These are phyloP conservation scores for Vitis rotundifolia DNA, from an alignment of 164 flowering plant species.

Conservation along the genomic window DNA sequence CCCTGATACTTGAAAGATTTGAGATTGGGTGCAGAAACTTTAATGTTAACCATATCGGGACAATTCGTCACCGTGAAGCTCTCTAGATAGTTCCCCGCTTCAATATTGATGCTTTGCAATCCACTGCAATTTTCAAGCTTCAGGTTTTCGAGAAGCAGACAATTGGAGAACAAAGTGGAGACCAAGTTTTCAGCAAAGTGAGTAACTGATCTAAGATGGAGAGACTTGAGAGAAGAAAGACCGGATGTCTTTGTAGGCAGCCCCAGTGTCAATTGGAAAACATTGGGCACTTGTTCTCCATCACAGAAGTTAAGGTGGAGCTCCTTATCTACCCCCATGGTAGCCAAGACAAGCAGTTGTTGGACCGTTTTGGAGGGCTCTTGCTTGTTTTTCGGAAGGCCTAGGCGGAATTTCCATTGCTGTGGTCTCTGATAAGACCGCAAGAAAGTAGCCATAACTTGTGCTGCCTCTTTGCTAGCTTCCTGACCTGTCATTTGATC, in stretches of 20 bases:
- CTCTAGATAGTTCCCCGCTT: neutral
- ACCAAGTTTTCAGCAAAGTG: neutral
- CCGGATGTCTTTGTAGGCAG: neutral
- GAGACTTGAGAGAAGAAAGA: constrained; percentile 13
- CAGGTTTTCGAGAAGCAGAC: constrained; percentile 14
- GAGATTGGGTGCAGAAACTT: constrained; percentile 9
- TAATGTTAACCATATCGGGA: neutral
- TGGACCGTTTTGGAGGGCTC: neutral
- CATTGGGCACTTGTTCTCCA: neutral
- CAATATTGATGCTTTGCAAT: constrained; percentile 10
- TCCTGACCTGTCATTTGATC: neutral
- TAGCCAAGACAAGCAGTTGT: neutral
- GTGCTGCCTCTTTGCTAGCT: neutral
- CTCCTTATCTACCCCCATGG: constrained; percentile 11
- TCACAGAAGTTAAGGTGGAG: constrained; percentile 18
- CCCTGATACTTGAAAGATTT: constrained; percentile 9
- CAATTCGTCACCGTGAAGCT: constrained; percentile 9
- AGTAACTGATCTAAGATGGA: constrained; percentile 14
- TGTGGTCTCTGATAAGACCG: neutral
- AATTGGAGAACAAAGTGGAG: constrained; percentile 10
- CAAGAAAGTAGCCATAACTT: neutral
- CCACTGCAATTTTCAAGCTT: constrained; percentile 18
- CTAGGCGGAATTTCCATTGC: neutral
- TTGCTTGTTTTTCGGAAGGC: neutral
- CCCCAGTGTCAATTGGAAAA: neutral